Percentiles rank a stretch among this genome's conserved stretches.
Evolutionary conservation across 139 green algal species (phyloP).

Genomic region (Yamagishiella unicocca): DNA sequence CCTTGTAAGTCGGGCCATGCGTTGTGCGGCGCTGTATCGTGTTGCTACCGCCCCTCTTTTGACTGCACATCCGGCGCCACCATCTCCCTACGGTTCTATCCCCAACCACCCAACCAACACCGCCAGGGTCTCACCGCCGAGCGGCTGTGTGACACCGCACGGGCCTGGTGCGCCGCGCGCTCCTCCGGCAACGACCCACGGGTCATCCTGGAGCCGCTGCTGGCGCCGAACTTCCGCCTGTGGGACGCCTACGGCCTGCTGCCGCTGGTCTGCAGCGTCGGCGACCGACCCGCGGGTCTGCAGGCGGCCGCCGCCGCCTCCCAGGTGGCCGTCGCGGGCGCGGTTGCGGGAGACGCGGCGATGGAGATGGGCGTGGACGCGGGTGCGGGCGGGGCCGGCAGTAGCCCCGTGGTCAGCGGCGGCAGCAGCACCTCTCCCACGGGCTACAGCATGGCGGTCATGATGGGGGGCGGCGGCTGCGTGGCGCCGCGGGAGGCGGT

Average conservation of each 20-base stretch:
- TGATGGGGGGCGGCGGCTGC: constrained; percentile 37
- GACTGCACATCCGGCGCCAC: no score
- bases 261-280: constrained; percentile 19
- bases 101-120: no score
- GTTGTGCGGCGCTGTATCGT: no score
- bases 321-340: neutral
- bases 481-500: constrained; percentile 35
- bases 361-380: neutral
- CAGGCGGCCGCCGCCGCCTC: neutral
- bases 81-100: no score
- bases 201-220: neutral
- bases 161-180: constrained; percentile 6
- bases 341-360: neutral
- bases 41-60: no score
- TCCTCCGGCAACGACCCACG: neutral
- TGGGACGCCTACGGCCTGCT: constrained; percentile 46
- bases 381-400: neutral
- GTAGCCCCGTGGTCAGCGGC: neutral
- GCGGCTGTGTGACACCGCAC: neutral
- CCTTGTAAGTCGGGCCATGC: no score
- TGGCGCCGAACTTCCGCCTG: constrained; percentile 22
- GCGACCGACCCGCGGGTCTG: neutral
- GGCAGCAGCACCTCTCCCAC: neutral
- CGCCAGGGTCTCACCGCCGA: constrained; percentile 21
- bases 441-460: neutral